phyloP scores from a whole-genome alignment of 768 basidiomycete genomes.

The Bullera alba region DNA sequence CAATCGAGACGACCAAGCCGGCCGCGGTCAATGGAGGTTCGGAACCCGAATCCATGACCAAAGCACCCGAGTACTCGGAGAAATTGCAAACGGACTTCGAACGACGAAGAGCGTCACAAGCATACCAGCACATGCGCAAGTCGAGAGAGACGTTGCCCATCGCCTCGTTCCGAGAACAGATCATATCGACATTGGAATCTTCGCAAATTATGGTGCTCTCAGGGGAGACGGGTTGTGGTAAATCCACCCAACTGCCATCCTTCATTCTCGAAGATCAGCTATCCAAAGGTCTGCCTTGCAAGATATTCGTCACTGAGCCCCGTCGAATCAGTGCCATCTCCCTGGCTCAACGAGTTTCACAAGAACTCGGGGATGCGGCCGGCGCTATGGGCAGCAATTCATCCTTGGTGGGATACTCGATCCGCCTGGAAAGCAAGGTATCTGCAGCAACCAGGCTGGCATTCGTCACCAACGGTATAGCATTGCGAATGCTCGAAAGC shows the following conservation, averaged over 20 bases:
- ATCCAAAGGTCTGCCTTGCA: conserved; percentile 70
- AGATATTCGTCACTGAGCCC: conserved; percentile 91
- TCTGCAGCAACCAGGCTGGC: conserved; percentile 61
- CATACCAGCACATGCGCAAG: conserved; percentile 82
- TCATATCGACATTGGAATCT: conserved; percentile 61
- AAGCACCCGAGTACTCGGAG: conserved; percentile 58
- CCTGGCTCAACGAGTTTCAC: conserved; percentile 86
- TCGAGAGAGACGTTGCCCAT: conserved; percentile 80
- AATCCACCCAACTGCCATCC: conserved; percentile 90
- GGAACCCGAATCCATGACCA: conserved; percentile 36
- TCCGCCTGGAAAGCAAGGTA: conserved; percentile 81
- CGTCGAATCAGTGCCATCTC: conserved; percentile 93
- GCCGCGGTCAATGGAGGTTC: background rate
- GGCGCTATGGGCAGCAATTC: conserved; percentile 66
- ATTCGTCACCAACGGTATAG: conserved; percentile 90
- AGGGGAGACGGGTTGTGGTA: conserved; percentile 79
- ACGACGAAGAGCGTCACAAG: conserved; percentile 56
- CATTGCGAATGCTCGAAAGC: conserved; percentile 90
- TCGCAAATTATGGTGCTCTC: conserved; percentile 83
- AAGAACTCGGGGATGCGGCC: conserved; percentile 75
- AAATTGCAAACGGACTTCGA: conserved; percentile 58
- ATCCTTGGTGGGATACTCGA: conserved; percentile 88
- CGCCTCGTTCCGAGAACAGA: conserved; percentile 67
- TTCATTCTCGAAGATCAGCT: conserved; percentile 90
- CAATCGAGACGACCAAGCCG: background rate